Evolutionary conservation across 179 eudicot species (phyloP).

Genomic region (Corrigiola litoralis): DNA sequence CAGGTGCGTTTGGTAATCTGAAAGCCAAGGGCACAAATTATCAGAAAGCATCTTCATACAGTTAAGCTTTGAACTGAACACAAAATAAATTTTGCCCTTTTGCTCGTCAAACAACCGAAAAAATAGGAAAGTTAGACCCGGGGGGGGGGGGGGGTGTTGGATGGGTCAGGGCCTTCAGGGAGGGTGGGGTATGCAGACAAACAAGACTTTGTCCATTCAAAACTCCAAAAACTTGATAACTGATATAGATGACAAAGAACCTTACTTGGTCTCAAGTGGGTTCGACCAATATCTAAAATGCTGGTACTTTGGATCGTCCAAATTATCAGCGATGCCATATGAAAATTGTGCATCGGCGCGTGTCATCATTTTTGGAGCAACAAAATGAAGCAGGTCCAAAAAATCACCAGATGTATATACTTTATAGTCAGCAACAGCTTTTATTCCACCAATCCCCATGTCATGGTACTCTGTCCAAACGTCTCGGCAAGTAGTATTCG

Average conservation of each 20-base stretch:
- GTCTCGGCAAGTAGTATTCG: constrained; percentile 70
- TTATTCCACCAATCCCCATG: constrained; percentile 74
- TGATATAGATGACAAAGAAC: neutral
- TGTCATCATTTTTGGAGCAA: constrained; percentile 96
- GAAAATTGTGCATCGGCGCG: constrained; percentile 88
- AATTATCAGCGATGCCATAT: constrained; percentile 88
- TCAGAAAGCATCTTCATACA: neutral
- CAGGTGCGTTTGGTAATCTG: constrained; percentile 94
- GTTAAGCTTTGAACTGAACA: too few relatives aligned
- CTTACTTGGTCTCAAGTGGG: constrained; percentile 86
- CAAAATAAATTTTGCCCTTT: too few relatives aligned
- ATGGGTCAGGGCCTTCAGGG: too few relatives aligned
- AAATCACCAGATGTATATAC: constrained; percentile 58
- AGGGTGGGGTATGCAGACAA: neutral
- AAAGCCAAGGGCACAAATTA: neutral
- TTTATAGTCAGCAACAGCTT: constrained; percentile 85
- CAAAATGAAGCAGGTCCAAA: constrained; percentile 72
- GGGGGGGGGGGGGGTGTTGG: too few relatives aligned
- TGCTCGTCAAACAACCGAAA: too few relatives aligned
- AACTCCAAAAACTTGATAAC: neutral
- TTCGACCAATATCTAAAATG: constrained; percentile 93
- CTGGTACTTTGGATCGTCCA: constrained; percentile 67
- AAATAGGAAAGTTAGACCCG: too few relatives aligned
- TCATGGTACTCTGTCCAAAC: constrained; percentile 97
- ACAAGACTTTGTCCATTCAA: neutral